Conservation (phyloP, 2,329 filamentous ascomycete genomes). For the Aaosphaeria arxii region DNA sequence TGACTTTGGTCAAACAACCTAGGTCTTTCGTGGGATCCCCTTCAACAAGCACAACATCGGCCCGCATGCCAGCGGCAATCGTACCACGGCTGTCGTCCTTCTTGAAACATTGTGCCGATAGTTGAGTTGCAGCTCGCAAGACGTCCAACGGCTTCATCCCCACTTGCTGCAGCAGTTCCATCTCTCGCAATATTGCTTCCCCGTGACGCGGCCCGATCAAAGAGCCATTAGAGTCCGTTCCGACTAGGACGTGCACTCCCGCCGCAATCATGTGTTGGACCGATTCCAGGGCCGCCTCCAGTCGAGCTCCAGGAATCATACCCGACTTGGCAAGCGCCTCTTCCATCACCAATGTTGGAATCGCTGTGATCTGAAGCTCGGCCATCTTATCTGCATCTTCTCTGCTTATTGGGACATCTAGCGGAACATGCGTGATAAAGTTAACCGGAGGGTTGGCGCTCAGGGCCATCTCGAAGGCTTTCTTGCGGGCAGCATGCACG, state of each 20-base stretch:
- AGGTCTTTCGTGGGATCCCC: constrained; percentile 2
- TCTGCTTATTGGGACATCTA: constrained; percentile 1
- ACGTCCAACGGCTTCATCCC: constrained; percentile 1
- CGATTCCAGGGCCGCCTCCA: too few species aligned
- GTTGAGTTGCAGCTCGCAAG: neutral
- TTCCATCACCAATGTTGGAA: too few species aligned
- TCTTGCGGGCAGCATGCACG: constrained; percentile 1
- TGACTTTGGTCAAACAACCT: constrained; percentile 2
- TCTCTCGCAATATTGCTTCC: constrained; percentile 1
- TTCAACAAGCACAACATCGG: constrained; percentile 5
- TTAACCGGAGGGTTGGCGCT: constrained; percentile 1
- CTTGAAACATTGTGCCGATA: constrained; percentile 1
- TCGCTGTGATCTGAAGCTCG: too few species aligned
- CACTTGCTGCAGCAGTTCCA: constrained; percentile 2
- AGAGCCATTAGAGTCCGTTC: too few species aligned
- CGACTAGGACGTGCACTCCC: too few species aligned
- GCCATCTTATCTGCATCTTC: neutral
- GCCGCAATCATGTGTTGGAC: too few species aligned
- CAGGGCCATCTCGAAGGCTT: constrained; percentile 3
- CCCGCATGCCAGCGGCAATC: neutral
- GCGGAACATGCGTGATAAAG: constrained; percentile 5
- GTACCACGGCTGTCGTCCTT: neutral
- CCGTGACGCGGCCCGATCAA: neutral
- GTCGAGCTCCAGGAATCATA: too few species aligned
- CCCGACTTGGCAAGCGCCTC: too few species aligned